These are phyloP conservation scores for Claviceps africana DNA, from an alignment of 2,329 filamentous ascomycete genomes.

Conservation along the genomic window DNA sequence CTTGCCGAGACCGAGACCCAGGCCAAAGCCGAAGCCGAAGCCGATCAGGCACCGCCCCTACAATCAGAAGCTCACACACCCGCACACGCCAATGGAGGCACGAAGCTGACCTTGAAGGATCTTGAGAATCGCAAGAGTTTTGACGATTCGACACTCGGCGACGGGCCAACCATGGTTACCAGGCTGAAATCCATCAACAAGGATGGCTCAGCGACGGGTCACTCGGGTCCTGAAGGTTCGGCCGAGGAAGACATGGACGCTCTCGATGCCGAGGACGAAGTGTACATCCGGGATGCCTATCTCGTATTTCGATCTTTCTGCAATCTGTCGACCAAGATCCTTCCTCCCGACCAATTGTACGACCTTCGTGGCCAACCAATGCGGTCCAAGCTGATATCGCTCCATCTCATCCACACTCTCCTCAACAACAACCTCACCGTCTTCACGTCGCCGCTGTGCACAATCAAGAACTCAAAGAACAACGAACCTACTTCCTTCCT, in stretches of 20 bases:
- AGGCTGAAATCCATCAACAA: constrained; percentile 37
- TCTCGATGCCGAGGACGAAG: constrained; percentile 70
- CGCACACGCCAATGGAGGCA: constrained; percentile 23
- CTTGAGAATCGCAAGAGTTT: constrained; percentile 55
- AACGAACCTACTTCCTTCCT: constrained; percentile 82
- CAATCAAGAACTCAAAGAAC: constrained; percentile 79
- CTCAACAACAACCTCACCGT: constrained; percentile 87
- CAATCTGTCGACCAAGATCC: constrained; percentile 85
- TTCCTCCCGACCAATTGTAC: constrained; percentile 81
- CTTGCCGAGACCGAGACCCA: constrained; percentile 27
- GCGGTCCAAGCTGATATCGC: constrained; percentile 88
- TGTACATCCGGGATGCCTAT: constrained; percentile 94
- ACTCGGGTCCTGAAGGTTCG: constrained; percentile 39
- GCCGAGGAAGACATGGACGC: constrained; percentile 43
- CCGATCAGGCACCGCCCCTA: constrained; percentile 20
- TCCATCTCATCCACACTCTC: constrained; percentile 89
- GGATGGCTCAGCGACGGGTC: constrained; percentile 29
- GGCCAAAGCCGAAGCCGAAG: constrained; percentile 15
- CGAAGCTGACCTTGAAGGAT: constrained; percentile 52
- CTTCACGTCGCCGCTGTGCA: constrained; percentile 83
- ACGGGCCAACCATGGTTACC: constrained; percentile 54
- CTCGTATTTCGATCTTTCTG: constrained; percentile 95
- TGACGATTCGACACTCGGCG: constrained; percentile 51
- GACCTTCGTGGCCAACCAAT: constrained; percentile 90
- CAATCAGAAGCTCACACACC: constrained; percentile 17